Evolutionary conservation across 2,329 filamentous ascomycete species (phyloP), one percentile per base, ranked within the genome.

Genomic region (Colletotrichum lini): DNA sequence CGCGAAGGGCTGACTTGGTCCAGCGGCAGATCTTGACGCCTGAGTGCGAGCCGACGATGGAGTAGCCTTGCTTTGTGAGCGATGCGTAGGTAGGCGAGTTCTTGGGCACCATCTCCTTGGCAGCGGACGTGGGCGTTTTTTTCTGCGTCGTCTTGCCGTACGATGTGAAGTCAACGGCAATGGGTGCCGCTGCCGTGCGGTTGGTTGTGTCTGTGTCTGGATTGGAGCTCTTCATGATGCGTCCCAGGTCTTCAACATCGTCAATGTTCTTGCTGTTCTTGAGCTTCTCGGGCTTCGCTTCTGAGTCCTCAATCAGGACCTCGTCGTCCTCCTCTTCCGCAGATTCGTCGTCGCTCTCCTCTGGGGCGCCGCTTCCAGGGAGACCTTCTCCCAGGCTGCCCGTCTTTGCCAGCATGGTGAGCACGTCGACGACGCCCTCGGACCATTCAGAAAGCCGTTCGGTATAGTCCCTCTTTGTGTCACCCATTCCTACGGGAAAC

Each of bases 1-100:
- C 96, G 49, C 96, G 93, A 0, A 98, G 90, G 12, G 96, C 96
- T 1, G 95, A 98, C 83, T 99, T 99, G 12, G 96, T 98, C 96
- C 96, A 99, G 42, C 96, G 94, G 80, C 96, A 99, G 77, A 98
- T 98, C 82, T 98, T 98, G 75, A 98, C 96, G 40, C 96, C 96
- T 0, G 94, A 97, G 83, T 98, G 96, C 0, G 94, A 96, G 64
- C 96, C 96, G 47, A 99, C 93, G 70, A 98, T 98, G 1, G 93
- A 92, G 80, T 98, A 98, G 35, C 96, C 96, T 85, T 99, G 96
- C 80, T 98, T 99, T 1, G 96, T 98, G 53, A 98, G 89, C 21
- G 96, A 90, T 15, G 91, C 88, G 78, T 97, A 95, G 0, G 96
- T 98, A 0, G 96, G 96, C 1, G 96, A 98, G 72, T 91, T 91